These are phyloP conservation scores for Extremus antarcticus DNA, from an alignment of 495 filamentous ascomycete species.

Conservation along the genomic window DNA sequence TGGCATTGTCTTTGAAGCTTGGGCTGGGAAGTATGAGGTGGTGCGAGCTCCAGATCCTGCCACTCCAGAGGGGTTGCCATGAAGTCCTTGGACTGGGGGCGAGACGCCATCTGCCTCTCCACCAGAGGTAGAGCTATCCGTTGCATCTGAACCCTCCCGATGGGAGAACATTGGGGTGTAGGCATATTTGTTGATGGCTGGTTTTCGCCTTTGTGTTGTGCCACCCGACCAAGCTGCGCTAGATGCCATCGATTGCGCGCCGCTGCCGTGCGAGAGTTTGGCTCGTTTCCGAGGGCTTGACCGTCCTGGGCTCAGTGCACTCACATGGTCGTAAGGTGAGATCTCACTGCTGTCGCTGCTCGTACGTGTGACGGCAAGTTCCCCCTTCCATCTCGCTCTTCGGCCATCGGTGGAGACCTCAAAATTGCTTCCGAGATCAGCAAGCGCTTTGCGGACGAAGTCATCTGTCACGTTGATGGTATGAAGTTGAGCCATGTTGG, in stretches of 20 bases:
- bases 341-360: constrained; percentile 38
- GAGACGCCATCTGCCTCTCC: constrained; percentile 7
- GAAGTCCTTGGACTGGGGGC: constrained; percentile 6
- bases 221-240: neutral
- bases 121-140: constrained; percentile 15
- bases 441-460: constrained; percentile 58
- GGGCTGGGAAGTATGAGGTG: constrained; percentile 28
- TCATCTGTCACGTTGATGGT: constrained; percentile 64
- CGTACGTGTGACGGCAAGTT: constrained; percentile 46
- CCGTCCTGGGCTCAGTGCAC: neutral
- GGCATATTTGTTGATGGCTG: constrained; percentile 18
- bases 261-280: constrained; percentile 1
- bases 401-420: constrained; percentile 63
- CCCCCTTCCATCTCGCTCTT: constrained; percentile 63
- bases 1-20: constrained; percentile 19
- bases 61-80: constrained; percentile 26
- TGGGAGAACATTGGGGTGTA: constrained; percentile 35
- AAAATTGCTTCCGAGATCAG: constrained; percentile 53
- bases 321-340: constrained; percentile 23
- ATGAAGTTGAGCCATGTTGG: constrained; percentile 70
- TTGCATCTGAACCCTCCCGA: constrained; percentile 22
- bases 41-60: constrained; percentile 23
- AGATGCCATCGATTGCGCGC: neutral
- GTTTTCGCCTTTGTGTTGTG: neutral
- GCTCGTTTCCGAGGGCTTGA: constrained; percentile 13